Base-by-base conservation (phyloP, 768 basidiomycete species). In the Hebeloma cylindrosporum region DNA sequence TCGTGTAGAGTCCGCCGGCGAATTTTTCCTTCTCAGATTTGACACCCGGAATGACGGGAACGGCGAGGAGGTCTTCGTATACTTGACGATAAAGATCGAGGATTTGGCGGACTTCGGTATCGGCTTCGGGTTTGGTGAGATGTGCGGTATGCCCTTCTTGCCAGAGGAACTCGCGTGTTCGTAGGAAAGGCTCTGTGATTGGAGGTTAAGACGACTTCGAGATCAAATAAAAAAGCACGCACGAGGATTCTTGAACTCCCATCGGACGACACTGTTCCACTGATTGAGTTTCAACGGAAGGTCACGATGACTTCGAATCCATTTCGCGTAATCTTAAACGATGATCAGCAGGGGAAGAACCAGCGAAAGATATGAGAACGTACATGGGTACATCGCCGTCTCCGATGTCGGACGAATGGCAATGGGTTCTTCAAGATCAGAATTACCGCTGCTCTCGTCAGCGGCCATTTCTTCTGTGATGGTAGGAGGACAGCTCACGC, bases 221-320 rank as follows among this genome's bases (percentile, higher is more conserved):
- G 30, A n/a, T n/a, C n/a, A n/a, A n/a, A 32, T 14, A 8, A 4
- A 35, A 14, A 23, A 44, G 5, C 33, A 69, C 84, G 62, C 49
- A 89, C 88, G 94, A 46, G 95, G 95, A 65, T 94, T 94, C 71
- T 99, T 99, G 78, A 99, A 99, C 66, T 99, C 95, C 96, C 96
- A 99, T 46, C 96, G 86, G 23, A 99, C 96, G 56, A 99, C 93
- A 53, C 85, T 93, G 72, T 99, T 99, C 96, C 96, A 99, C 65
- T 97, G 88, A 70, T 98, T 99, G 35, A 98, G 78, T 66, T 95
- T 96, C 57, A 99, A 71, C 2, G 96, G 96, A 36, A 99, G 83
- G 63, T 99, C 96, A 47, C 96, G 90, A 67, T 99, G 88, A 49
- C 86, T 89, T 62, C 93, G 88, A 64, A 99, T 91, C 96, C 96